These are phyloP conservation scores for Trichosporon inkin DNA, from an alignment of 1,284 basidiomycete genomes.

Conservation along the genomic window DNA sequence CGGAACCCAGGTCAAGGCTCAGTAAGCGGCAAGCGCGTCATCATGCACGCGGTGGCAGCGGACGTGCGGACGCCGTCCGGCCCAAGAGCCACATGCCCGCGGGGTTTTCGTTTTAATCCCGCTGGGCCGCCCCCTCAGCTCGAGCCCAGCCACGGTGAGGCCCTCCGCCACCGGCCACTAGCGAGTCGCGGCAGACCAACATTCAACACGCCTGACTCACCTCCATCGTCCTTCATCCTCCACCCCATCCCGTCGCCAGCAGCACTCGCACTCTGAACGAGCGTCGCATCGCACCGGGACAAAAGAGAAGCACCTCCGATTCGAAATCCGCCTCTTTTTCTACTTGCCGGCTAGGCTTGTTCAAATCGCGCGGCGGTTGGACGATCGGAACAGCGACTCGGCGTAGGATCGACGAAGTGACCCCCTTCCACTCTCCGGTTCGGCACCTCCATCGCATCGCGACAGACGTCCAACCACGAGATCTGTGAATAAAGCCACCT, in stretches of 20 bases:
- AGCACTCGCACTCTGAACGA: constrained; percentile 6
- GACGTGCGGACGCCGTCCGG: background rate
- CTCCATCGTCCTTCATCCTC: constrained; percentile 2
- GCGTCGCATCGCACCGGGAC: constrained; percentile 7
- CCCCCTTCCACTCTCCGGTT: background rate
- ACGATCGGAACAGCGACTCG: constrained; percentile 2
- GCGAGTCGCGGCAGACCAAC: background rate
- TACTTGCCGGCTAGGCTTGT: constrained; percentile 4
- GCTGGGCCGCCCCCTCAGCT: background rate
- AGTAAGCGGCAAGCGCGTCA: constrained; percentile 4
- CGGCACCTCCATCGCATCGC: constrained; percentile 5
- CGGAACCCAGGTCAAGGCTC: constrained; percentile 5
- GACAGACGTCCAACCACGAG: constrained; percentile 1
- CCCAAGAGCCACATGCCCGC: constrained; percentile 1
- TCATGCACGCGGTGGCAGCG: background rate
- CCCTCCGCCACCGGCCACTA: too few species aligned
- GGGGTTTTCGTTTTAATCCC: background rate
- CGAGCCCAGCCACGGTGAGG: too few species aligned
- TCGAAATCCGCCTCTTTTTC: constrained; percentile 1
- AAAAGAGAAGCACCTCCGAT: constrained; percentile 6
- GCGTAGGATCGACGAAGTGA: background rate
- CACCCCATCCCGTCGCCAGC: constrained; percentile 4
- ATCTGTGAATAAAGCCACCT: constrained; percentile 1
- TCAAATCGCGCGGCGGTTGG: background rate
- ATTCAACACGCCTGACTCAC: background rate